A percentile compares a stretch with the other conserved stretches of the same genome.
phyloP scores from a whole-genome alignment of 2,329 filamentous ascomycete genomes.

The Domatiomyces globalis region DNA sequence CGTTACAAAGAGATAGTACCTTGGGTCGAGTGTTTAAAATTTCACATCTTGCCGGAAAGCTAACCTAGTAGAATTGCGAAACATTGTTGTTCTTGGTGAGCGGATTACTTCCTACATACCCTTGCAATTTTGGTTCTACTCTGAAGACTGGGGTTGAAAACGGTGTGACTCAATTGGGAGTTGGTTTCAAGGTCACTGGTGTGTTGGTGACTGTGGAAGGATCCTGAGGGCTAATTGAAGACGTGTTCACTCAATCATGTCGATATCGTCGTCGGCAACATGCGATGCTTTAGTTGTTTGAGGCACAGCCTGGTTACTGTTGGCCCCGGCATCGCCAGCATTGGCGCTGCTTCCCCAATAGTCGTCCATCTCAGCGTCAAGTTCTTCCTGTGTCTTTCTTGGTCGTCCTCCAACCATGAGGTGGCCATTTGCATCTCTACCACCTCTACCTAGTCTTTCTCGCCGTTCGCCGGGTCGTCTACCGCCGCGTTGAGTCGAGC shows the following conservation, averaged over 20 bases:
- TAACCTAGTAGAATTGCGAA: neutral
- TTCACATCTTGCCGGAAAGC: neutral
- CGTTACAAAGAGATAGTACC: neutral
- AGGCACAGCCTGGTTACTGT: slow-evolving; percentile 19
- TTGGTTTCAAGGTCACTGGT: neutral
- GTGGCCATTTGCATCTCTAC: slow-evolving; percentile 24
- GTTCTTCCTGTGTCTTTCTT: slow-evolving; percentile 78
- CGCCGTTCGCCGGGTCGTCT: slow-evolving; percentile 33
- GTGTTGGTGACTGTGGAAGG: neutral
- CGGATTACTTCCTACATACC: neutral
- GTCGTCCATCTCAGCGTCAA: slow-evolving; percentile 94
- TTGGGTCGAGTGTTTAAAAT: neutral
- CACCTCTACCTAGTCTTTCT: slow-evolving; percentile 24
- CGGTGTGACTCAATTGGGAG: neutral
- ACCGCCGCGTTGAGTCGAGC: slow-evolving; percentile 30
- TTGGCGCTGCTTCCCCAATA: slow-evolving; percentile 53
- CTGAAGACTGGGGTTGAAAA: neutral
- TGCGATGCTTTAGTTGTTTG: slow-evolving; percentile 19
- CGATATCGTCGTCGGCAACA: slow-evolving; percentile 42
- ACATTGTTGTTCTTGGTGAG: neutral
- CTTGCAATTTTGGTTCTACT: neutral
- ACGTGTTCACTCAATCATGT: slow-evolving; percentile 50
- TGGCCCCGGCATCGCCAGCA: slow-evolving; percentile 24
- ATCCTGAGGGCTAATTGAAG: neutral
- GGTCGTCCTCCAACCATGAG: slow-evolving; percentile 43